Evolutionary conservation across 1,284 basidiomycete species (phyloP), one percentile per base, ranked within the genome.

Genomic region (Vanrija humicola): DNA sequence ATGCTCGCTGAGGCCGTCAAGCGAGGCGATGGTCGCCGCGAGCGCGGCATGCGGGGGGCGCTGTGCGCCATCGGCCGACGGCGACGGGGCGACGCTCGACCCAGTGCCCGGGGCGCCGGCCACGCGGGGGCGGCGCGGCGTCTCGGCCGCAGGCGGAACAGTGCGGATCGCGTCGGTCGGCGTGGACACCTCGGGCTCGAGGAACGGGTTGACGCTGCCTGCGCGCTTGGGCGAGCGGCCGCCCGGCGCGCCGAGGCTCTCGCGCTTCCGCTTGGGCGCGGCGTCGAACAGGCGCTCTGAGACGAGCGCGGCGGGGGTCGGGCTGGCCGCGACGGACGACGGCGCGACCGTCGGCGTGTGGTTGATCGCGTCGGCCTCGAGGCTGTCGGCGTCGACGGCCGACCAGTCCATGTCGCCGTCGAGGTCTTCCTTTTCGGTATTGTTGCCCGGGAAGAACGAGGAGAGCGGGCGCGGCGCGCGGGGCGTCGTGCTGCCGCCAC

Each of bases 1-100:
- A 48, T 73, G 65, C 46, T 70, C 73, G 1, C 62, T 64, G 2
- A 75, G 38, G 7, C 66, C 63, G 34, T 62, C 61, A 10, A 75
- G 55, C 6, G 57, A 52, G 0, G 54, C 52, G 15, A 68, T n/a
- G 2, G 65, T 53, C 1, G 69, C 64, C 1, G 64, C 59, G 38
- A 70, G 62, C 16, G 60, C 56, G 6, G 63, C 51, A 38, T 73
- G 71, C 3, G 55, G 48, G 2, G 60, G 55, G 5, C 10, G 19
- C 18, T 46, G 4, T 2, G 9, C 28, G 6, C 7, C 34, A 2
- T 12, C 34, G 12, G 2, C 12, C 9, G 34, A 5, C 6, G 34
- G 34, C 34, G 34, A 14, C 1, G 34, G 12, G 34, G 34, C 34
- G 34, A 8, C 12, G 5, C 9, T 34, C 34, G 34, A 34, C 34